These are phyloP conservation scores for Leccinum disarticulatum DNA, from an alignment of 768 basidiomycete genomes.

Conservation along the genomic window DNA sequence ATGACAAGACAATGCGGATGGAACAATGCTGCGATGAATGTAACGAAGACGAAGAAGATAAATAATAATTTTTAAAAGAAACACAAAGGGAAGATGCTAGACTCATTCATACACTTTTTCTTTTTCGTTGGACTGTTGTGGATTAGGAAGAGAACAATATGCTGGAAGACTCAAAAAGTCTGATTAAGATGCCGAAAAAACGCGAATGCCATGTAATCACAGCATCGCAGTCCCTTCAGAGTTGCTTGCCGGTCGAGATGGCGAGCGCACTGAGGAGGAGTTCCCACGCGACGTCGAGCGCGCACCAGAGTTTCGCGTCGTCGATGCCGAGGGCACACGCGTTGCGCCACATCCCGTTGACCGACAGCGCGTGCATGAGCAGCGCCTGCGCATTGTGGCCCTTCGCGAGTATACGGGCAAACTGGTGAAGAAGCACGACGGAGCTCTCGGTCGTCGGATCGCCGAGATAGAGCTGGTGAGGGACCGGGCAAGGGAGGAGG, in stretches of 20 bases:
- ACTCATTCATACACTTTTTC: slow-evolving; percentile 26
- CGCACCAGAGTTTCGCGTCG: slow-evolving; percentile 46
- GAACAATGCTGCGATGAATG: not conserved
- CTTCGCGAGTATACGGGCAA: slow-evolving; percentile 17
- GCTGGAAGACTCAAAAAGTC: slow-evolving; percentile 1
- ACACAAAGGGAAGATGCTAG: not conserved
- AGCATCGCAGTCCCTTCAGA: slow-evolving; percentile 7
- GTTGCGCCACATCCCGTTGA: slow-evolving; percentile 54
- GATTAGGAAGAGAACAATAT: slow-evolving; percentile 8
- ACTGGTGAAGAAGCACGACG: slow-evolving; percentile 12
- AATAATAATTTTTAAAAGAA: not conserved
- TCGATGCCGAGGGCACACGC: slow-evolving; percentile 49
- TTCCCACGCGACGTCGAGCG: slow-evolving; percentile 52
- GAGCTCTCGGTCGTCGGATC: slow-evolving; percentile 24
- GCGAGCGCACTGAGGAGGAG: slow-evolving; percentile 43
- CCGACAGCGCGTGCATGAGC: slow-evolving; percentile 34
- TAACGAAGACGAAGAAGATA: not conserved
- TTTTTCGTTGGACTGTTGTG: not conserved
- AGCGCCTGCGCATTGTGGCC: slow-evolving; percentile 26
- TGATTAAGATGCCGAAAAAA: slow-evolving; percentile 7
- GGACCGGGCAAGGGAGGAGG: slow-evolving; percentile 52
- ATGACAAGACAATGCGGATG: slow-evolving; percentile 8
- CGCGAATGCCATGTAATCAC: not conserved
- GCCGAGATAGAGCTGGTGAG: slow-evolving; percentile 23
- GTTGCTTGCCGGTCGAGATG: slow-evolving; percentile 24